Conservation (phyloP, 352 stramenopile species). For the Globisporangium irregulare region DNA sequence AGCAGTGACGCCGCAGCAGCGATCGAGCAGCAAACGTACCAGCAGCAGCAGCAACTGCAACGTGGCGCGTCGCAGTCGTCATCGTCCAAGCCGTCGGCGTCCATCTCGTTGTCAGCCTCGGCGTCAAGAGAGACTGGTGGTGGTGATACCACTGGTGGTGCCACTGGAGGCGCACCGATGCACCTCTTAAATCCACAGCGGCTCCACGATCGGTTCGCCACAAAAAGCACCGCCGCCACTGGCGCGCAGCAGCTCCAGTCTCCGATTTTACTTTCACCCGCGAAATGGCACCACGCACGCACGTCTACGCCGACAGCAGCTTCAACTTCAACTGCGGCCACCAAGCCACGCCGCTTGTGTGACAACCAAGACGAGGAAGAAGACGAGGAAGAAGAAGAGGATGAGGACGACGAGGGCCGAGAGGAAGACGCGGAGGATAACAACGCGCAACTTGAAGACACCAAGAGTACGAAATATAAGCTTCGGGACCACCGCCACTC, state of each 20-base stretch:
- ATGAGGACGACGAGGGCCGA: not conserved
- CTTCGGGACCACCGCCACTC: not conserved
- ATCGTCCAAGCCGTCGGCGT: not conserved
- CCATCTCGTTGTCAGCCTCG: not conserved
- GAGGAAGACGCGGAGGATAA: not conserved
- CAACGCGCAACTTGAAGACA: not conserved
- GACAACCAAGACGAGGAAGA: not conserved
- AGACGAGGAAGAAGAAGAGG: not conserved
- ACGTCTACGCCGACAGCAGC: not conserved
- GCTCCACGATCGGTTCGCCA: not conserved
- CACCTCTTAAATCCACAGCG: not conserved
- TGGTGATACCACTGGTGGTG: not conserved
- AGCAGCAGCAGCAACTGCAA: not conserved
- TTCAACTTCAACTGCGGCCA: not conserved
- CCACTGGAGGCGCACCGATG: not conserved
- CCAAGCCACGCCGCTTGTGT: conserved; percentile 14
- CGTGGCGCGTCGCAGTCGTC: not conserved
- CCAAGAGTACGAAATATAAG: not conserved
- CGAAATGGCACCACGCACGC: not conserved
- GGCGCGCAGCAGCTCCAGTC: not conserved
- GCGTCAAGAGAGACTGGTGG: not conserved
- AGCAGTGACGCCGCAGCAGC: not conserved
- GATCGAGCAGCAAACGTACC: not conserved
- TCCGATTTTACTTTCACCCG: conserved; percentile 1
- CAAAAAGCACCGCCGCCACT: not conserved